These are phyloP conservation scores for Penicillium sp. DNA, from an alignment of 2,329 filamentous ascomycete species.

Conservation along the genomic window DNA sequence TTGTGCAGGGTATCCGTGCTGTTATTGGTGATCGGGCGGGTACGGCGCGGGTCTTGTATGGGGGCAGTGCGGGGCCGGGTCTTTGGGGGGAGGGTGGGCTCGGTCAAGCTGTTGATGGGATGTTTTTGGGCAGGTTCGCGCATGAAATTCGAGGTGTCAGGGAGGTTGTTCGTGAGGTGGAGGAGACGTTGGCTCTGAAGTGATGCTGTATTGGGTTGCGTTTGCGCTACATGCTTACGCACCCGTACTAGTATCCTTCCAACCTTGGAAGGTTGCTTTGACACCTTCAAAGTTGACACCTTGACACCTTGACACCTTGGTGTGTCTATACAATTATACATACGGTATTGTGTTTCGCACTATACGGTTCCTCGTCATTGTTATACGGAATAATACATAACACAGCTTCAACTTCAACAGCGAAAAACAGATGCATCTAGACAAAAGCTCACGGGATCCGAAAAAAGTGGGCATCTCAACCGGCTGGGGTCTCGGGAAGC, in stretches of 20 bases:
- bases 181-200: slow-evolving; percentile 35
- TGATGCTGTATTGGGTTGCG: not conserved
- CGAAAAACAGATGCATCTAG: slow-evolving; percentile 7
- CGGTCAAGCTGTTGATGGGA: slow-evolving; percentile 71
- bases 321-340: not conserved
- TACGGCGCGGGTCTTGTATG: slow-evolving; percentile 70
- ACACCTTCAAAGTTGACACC: not conserved
- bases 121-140: slow-evolving; percentile 78
- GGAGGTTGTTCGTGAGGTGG: slow-evolving; percentile 70
- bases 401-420: not conserved
- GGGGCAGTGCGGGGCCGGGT: slow-evolving; percentile 77
- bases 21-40: slow-evolving; percentile 55
- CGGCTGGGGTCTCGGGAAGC: slow-evolving; percentile 13
- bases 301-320: not conserved
- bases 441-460: not conserved
- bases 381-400: slow-evolving; percentile 16
- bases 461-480: not conserved
- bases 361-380: slow-evolving; percentile 20
- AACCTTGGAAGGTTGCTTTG: not conserved
- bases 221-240: not conserved
- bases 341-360: slow-evolving; percentile 15
- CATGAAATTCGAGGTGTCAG: slow-evolving; percentile 71
- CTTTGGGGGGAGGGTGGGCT: slow-evolving; percentile 54
- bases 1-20: slow-evolving; percentile 62
- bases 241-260: too few relatives aligned